Evolutionary conservation across 352 stramenopile genomes (phyloP).

Genomic region (Phytophthora melonis): DNA sequence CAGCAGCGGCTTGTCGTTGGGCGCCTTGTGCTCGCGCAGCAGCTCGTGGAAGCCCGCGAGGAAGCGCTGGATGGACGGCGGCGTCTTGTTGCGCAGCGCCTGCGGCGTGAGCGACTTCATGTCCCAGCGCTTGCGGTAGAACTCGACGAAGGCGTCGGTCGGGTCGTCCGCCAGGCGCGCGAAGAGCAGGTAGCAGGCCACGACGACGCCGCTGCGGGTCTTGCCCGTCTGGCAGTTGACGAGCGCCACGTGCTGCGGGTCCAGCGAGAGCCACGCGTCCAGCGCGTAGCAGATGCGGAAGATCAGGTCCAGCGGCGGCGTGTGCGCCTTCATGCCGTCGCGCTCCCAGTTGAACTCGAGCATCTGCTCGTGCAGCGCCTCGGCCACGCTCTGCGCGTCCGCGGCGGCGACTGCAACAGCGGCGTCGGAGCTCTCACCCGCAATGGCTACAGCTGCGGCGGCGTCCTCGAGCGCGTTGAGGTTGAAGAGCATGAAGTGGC

Average conservation of each 20-base stretch:
- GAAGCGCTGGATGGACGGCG: constrained; percentile 81
- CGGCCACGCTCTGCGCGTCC: constrained; percentile 39
- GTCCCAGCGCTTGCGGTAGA: constrained; percentile 87
- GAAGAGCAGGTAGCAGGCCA: constrained; percentile 95
- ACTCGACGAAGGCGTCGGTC: constrained; percentile 91
- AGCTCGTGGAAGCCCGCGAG: constrained; percentile 73
- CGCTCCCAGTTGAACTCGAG: constrained; percentile 88
- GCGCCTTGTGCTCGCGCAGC: constrained; percentile 58
- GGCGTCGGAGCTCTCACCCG: too few relatives aligned
- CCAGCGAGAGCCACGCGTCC: constrained; percentile 91
- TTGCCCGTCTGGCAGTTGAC: constrained; percentile 94
- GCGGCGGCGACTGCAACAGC: not conserved
- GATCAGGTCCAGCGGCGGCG: constrained; percentile 81
- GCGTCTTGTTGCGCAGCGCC: constrained; percentile 70
- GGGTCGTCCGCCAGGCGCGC: constrained; percentile 68
- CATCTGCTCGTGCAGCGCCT: constrained; percentile 80
- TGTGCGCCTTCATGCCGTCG: constrained; percentile 86
- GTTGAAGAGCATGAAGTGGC: constrained; percentile 86
- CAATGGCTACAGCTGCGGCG: not conserved
- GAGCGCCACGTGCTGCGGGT: constrained; percentile 83
- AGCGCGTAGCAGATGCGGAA: constrained; percentile 95
- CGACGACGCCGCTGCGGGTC: constrained; percentile 92
- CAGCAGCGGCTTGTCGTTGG: constrained; percentile 71
- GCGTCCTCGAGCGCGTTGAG: constrained; percentile 67
- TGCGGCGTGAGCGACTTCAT: constrained; percentile 77